Evolutionary conservation across 768 basidiomycete species (phyloP).

Genomic region (Lactarius deliciosus): DNA sequence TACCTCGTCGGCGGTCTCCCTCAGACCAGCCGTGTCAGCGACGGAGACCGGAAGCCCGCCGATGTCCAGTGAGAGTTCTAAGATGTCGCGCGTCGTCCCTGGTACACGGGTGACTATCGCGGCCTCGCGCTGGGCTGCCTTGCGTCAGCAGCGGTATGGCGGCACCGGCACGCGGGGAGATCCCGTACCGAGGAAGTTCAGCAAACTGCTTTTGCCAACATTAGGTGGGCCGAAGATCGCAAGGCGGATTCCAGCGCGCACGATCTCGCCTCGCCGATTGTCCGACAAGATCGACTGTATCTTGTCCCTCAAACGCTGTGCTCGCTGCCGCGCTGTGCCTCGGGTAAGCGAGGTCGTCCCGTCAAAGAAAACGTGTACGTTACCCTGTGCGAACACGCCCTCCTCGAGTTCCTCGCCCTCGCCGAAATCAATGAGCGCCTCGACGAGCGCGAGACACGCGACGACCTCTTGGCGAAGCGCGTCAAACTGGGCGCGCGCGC

Average conservation of each 20-base stretch:
- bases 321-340: slow-evolving; percentile 54
- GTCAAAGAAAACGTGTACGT: slow-evolving; percentile 11
- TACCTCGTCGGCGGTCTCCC: slow-evolving; percentile 65
- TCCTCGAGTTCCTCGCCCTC: slow-evolving; percentile 90
- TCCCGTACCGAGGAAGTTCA: slow-evolving; percentile 73
- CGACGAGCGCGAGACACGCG: slow-evolving; percentile 70
- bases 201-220: slow-evolving; percentile 87
- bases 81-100: slow-evolving; percentile 86
- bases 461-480: slow-evolving; percentile 64
- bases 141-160: background rate
- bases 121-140: slow-evolving; percentile 76
- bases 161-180: background rate
- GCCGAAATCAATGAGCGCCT: slow-evolving; percentile 92
- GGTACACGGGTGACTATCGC: slow-evolving; percentile 87
- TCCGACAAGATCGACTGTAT: slow-evolving; percentile 65
- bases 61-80: slow-evolving; percentile 85
- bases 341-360: slow-evolving; percentile 1
- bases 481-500: slow-evolving; percentile 58
- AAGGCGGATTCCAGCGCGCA: slow-evolving; percentile 77
- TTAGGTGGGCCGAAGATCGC: slow-evolving; percentile 93
- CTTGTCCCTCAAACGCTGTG: slow-evolving; percentile 45
- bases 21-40: slow-evolving; percentile 84
- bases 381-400: slow-evolving; percentile 73
- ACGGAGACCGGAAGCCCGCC: slow-evolving; percentile 80
- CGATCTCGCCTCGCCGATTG: slow-evolving; percentile 75